These are phyloP conservation scores for Rhodomyrtus tomentosa DNA, from an alignment of 345 rosid species.

Conservation along the genomic window DNA sequence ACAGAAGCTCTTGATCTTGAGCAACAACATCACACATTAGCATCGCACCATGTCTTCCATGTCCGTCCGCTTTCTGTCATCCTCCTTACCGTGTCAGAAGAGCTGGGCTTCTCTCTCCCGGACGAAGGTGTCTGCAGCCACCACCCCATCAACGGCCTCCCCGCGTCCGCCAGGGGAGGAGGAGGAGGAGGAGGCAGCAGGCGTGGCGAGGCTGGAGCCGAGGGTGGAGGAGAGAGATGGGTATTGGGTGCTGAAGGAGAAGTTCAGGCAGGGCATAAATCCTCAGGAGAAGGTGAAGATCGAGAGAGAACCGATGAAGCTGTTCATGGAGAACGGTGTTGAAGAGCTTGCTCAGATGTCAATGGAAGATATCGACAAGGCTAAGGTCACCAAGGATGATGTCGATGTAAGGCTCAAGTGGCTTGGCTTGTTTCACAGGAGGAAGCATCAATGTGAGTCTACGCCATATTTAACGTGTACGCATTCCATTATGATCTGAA, in stretches of 20 bases:
- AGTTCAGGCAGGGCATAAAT: constrained; percentile 68
- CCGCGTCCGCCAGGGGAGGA: constrained; percentile 14
- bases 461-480: neutral
- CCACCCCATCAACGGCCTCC: neutral
- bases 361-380: constrained; percentile 62
- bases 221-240: constrained; percentile 74
- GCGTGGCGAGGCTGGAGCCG: constrained; percentile 60
- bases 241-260: constrained; percentile 74
- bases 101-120: neutral
- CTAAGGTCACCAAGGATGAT: constrained; percentile 56
- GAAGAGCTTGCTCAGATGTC: constrained; percentile 63
- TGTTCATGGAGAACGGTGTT: constrained; percentile 68
- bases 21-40: neutral
- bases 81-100: constrained; percentile 1
- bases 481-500: neutral
- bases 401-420: constrained; percentile 90
- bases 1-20: neutral
- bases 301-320: constrained; percentile 76
- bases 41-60: constrained; percentile 21
- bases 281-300: constrained; percentile 88
- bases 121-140: neutral
- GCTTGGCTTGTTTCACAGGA: constrained; percentile 92
- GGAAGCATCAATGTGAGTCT: constrained; percentile 76
- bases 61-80: constrained; percentile 37
- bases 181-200: constrained; percentile 10